A percentile compares a stretch with the other conserved stretches of the same genome.
Evolutionary conservation across 768 basidiomycete species (phyloP).

Genomic region (Termitomyces sp.): DNA sequence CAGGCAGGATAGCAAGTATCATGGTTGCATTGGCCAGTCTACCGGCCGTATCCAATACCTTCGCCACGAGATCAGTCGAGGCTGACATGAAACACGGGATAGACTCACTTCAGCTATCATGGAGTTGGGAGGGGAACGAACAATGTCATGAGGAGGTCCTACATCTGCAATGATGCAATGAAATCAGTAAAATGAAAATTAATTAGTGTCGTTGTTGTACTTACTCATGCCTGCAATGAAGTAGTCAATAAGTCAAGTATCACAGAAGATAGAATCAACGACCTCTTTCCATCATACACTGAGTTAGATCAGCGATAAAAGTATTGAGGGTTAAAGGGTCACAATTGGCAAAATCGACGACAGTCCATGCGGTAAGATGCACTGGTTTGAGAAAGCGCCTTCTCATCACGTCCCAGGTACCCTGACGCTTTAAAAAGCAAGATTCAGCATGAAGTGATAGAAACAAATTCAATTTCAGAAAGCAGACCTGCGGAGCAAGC

Average conservation of each 20-base stretch:
- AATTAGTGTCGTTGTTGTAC: background rate
- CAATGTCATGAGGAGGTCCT: constrained; percentile 3
- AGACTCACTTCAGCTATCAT: background rate
- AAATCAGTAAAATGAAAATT: background rate
- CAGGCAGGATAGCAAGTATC: constrained; percentile 24
- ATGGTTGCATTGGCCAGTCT: constrained; percentile 11
- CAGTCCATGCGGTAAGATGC: constrained; percentile 13
- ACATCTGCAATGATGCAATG: constrained; percentile 1
- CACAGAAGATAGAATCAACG: background rate
- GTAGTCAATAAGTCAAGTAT: background rate
- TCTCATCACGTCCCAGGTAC: constrained; percentile 27
- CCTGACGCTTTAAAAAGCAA: constrained; percentile 14
- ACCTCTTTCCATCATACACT: constrained; percentile 21
- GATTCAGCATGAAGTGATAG: background rate
- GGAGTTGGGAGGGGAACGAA: constrained; percentile 1
- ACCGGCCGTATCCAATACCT: constrained; percentile 10
- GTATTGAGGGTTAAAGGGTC: constrained; percentile 7
- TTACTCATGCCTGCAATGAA: constrained; percentile 13
- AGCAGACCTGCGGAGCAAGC: constrained; percentile 11
- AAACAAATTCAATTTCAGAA: background rate
- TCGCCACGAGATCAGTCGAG: background rate
- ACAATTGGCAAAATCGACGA: constrained; percentile 21
- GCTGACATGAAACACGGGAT: background rate
- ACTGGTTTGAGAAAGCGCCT: constrained; percentile 16
- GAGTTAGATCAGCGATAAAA: constrained; percentile 17